These are phyloP conservation scores for Mycena galopus DNA, from an alignment of 768 basidiomycete genomes.

Conservation along the genomic window DNA sequence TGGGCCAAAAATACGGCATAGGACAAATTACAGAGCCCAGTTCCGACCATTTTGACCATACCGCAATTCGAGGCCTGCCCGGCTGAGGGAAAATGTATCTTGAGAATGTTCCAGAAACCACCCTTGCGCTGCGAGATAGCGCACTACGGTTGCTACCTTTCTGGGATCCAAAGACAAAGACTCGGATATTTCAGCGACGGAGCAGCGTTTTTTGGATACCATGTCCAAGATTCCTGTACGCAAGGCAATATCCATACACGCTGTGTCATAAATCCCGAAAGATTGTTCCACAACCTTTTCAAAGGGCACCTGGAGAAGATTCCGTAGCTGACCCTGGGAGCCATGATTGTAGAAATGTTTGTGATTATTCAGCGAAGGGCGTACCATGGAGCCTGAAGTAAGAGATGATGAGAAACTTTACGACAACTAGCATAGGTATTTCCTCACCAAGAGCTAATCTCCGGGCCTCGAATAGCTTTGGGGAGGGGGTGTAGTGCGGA, in stretches of 20 bases:
- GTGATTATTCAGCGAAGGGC: neutral
- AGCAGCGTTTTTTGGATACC: neutral
- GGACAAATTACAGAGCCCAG: neutral
- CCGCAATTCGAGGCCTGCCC: slow-evolving; percentile 2
- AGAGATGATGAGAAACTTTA: neutral
- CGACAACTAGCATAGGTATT: neutral
- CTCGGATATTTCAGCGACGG: neutral
- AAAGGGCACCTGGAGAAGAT: slow-evolving; percentile 11
- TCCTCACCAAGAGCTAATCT: slow-evolving; percentile 10
- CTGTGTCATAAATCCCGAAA: slow-evolving; percentile 14
- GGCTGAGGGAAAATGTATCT: neutral
- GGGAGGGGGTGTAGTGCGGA: neutral
- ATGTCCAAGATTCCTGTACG: slow-evolving; percentile 7
- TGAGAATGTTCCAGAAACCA: neutral
- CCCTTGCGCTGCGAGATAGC: slow-evolving; percentile 17
- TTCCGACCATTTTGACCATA: neutral
- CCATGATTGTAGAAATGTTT: neutral
- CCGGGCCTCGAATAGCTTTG: slow-evolving; percentile 10
- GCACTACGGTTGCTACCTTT: neutral
- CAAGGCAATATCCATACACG: slow-evolving; percentile 2
- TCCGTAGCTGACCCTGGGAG: slow-evolving; percentile 4
- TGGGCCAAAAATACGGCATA: neutral
- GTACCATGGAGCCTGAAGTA: neutral
- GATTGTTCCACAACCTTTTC: slow-evolving; percentile 15
- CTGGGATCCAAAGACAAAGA: neutral